phyloP scores from a whole-genome alignment of 768 basidiomycete genomes.

The Coprinopsis marcescibilis region DNA sequence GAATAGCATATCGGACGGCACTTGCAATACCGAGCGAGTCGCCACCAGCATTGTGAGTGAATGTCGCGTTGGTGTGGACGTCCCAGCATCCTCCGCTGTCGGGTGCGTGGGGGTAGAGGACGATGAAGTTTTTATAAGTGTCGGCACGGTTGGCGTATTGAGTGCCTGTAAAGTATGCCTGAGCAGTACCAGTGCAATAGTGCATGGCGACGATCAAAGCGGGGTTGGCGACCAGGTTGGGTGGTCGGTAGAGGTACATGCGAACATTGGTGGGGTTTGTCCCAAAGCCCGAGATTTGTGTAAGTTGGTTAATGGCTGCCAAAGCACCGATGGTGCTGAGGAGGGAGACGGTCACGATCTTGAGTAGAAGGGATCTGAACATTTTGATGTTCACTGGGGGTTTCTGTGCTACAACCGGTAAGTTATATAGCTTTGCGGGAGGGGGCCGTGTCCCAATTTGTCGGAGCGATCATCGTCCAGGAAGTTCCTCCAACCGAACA shows the following conservation, averaged over 20 bases:
- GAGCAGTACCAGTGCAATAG: constrained; percentile 46
- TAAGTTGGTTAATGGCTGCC: constrained; percentile 24
- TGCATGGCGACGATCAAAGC: constrained; percentile 50
- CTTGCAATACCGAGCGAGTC: constrained; percentile 49
- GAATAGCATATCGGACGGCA: constrained; percentile 42
- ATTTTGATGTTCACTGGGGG: neutral
- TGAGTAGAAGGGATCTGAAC: neutral
- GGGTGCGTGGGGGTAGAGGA: constrained; percentile 44
- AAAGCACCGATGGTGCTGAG: neutral
- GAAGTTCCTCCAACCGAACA: neutral
- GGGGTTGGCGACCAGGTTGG: constrained; percentile 30
- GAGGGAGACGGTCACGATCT: neutral
- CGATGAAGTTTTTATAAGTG: constrained; percentile 37
- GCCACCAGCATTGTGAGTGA: constrained; percentile 50
- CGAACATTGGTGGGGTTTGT: constrained; percentile 48
- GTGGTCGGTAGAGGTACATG: constrained; percentile 41
- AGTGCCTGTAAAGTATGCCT: constrained; percentile 44
- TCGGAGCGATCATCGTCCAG: constrained; percentile 1
- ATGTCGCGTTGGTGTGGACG: constrained; percentile 41
- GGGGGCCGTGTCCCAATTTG: neutral
- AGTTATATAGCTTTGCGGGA: neutral
- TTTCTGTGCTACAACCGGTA: too few species aligned
- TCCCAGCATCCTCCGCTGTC: constrained; percentile 47
- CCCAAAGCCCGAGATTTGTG: constrained; percentile 42
- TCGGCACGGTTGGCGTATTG: constrained; percentile 47